Conservation (phyloP, 2,329 filamentous ascomycete genomes). For the Pseudogymnoascus sp. region DNA sequence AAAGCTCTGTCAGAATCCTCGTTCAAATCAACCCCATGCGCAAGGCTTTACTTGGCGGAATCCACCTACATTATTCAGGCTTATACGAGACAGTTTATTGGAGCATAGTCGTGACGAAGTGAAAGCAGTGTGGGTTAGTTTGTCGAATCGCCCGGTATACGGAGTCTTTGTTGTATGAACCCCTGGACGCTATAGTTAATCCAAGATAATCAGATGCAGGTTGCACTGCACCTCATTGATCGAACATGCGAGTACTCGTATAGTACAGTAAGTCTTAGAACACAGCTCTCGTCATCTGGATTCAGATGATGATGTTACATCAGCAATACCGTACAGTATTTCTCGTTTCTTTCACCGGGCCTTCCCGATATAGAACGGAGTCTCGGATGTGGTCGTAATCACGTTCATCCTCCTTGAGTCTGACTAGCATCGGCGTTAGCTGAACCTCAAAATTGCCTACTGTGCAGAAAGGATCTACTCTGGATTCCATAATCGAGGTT, state of each 20-base stretch:
- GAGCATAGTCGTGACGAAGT: not conserved
- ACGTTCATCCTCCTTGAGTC: not conserved
- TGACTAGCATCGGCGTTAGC: not conserved
- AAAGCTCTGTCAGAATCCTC: not conserved
- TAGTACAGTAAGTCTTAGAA: not conserved
- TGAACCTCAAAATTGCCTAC: not conserved
- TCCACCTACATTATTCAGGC: conserved; percentile 6
- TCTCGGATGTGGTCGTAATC: not conserved
- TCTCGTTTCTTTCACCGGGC: not conserved
- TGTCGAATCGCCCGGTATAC: not conserved
- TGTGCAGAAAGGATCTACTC: not conserved
- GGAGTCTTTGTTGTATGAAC: not conserved
- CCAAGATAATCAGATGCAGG: not conserved
- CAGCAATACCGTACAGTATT: not conserved
- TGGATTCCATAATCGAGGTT: not conserved
- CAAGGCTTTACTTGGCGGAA: not conserved
- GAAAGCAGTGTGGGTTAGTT: not conserved
- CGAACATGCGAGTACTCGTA: not conserved
- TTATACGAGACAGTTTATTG: not conserved
- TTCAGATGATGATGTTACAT: not conserved
- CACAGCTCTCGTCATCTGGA: not conserved
- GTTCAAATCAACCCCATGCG: not conserved
- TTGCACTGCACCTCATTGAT: not conserved
- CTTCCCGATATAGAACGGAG: not conserved
- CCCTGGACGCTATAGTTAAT: not conserved